Conservation (phyloP, 129 eudicot species). For the Lactuca saligna region DNA sequence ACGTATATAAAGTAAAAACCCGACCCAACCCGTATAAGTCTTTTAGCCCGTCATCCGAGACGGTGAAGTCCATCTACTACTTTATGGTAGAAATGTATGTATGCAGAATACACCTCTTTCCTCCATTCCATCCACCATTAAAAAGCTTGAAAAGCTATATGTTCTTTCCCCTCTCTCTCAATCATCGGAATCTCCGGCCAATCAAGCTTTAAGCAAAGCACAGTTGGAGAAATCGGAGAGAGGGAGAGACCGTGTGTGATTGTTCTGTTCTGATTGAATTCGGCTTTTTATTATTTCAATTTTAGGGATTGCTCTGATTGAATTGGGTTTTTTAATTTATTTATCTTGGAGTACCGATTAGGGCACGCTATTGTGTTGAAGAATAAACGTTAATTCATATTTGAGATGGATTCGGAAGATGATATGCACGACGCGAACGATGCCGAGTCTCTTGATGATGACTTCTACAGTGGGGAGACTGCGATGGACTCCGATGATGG, state of each 20-base stretch:
- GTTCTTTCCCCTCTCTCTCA: constrained; percentile 34
- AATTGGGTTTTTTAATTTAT: constrained; percentile 24
- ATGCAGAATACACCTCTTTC: constrained; percentile 11
- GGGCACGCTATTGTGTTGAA: constrained; percentile 5
- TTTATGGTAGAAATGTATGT: constrained; percentile 11
- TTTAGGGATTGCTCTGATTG: constrained; percentile 19
- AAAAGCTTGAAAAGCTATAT: constrained; percentile 19
- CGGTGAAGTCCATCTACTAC: neutral
- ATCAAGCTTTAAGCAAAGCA: constrained; percentile 32
- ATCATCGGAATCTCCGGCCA: constrained; percentile 37
- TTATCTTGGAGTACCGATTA: constrained; percentile 9
- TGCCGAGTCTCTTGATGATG: constrained; percentile 65
- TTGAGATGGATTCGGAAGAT: constrained; percentile 70
- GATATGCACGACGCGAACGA: constrained; percentile 90
- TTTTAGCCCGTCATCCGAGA: neutral
- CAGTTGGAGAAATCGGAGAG: neutral
- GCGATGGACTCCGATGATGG: constrained; percentile 58
- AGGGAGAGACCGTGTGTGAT: neutral
- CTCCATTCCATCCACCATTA: constrained; percentile 22
- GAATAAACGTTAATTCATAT: neutral
- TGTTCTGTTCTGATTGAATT: constrained; percentile 12
- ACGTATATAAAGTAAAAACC: neutral
- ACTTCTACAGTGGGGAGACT: constrained; percentile 72
- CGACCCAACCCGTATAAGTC: neutral
- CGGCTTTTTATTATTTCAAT: neutral